A percentile compares a stretch with the other conserved stretches of the same genome.
These are phyloP conservation scores for Trametes villosa DNA, from an alignment of 768 basidiomycete genomes.

Conservation along the genomic window DNA sequence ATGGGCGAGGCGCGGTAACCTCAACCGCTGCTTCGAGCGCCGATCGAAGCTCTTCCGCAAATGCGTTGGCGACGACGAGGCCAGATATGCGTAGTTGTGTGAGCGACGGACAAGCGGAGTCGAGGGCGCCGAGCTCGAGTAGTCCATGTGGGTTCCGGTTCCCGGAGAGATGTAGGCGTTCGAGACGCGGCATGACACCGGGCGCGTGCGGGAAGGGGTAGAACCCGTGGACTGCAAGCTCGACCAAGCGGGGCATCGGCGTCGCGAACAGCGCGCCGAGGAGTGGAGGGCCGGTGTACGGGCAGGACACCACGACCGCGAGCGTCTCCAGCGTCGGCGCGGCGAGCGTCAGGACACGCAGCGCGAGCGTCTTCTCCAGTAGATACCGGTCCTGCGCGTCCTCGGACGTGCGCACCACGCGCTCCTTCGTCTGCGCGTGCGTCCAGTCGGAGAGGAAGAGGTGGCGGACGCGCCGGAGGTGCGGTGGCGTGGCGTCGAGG, in stretches of 20 bases:
- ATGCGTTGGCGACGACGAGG: constrained; percentile 45
- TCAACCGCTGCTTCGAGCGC: constrained; percentile 25
- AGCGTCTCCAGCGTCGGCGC: constrained; percentile 48
- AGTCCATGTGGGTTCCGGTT: constrained; percentile 56
- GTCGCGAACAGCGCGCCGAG: constrained; percentile 49
- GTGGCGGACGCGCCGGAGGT: constrained; percentile 45
- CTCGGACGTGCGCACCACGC: constrained; percentile 9
- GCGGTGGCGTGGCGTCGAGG: constrained; percentile 39
- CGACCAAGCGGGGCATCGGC: constrained; percentile 44
- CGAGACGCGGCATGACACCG: constrained; percentile 41
- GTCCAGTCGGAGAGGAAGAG: constrained; percentile 49
- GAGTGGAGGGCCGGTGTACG: constrained; percentile 42
- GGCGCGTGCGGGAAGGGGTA: constrained; percentile 51
- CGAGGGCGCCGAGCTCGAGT: constrained; percentile 43
- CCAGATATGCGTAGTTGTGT: constrained; percentile 47
- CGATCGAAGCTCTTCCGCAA: constrained; percentile 44
- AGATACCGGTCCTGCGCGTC: constrained; percentile 23
- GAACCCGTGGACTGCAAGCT: constrained; percentile 50
- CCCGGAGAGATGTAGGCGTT: constrained; percentile 49
- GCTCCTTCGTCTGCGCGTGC: constrained; percentile 17
- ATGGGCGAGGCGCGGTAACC: not conserved
- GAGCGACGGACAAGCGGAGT: constrained; percentile 45
- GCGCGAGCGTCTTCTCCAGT: constrained; percentile 26
- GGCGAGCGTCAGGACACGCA: constrained; percentile 42
- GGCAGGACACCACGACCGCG: constrained; percentile 40